Evolutionary conservation across 225 moss, liverwort and hornwort genomes (phyloP), one percentile per base, ranked within the genome.

Genomic region (Ulota crispa): DNA sequence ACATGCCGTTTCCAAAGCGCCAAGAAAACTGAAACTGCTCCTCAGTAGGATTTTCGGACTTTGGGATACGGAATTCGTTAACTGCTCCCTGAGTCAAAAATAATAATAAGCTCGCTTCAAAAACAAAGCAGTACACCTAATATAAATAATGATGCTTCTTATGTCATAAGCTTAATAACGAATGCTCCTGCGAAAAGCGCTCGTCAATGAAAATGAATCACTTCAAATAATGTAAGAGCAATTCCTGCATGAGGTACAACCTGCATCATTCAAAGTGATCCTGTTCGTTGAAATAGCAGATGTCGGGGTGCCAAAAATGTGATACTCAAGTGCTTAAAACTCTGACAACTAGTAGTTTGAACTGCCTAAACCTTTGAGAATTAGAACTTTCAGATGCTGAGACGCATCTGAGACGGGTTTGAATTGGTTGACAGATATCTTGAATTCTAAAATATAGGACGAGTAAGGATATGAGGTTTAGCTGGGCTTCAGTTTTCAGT

Each of bases 1-100:
- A 94, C 89, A 92, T 86, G 68, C 96, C 94, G 79, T 96, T 95
- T 41, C 90, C 93, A 82, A 94, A 95, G 39, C 91, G 85, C 92
- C 94, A 96, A 57, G 93, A 80, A 70, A 67, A 82, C 54, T 90
- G 89, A 83, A 88, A 94, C 62, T 89, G 85, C 77, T 92, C 86
- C 43, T 76, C 34, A 3, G 83, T 64, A 34, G 87, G 67, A 65
- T 90, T 78, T 78, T 84, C 86, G 23, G 41, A 63, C 47, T 88
- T 86, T 7, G 94, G 94, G 30, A 87, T 75, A 13, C 83, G 85
- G 76, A 93, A 93, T 71, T 94, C 94, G 52, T 88, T 67, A 7
- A 94, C 85, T 36, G 83, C 86, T 80, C 94, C 92, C 94, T 96
- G 88, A 53, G 24, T 1, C 71, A 57, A 76, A 70, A 24, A 55